Evolutionary conservation across 352 stramenopile species (phyloP), one percentile per base, ranked within the genome.

Genomic region (Globisporangium irregulare): DNA sequence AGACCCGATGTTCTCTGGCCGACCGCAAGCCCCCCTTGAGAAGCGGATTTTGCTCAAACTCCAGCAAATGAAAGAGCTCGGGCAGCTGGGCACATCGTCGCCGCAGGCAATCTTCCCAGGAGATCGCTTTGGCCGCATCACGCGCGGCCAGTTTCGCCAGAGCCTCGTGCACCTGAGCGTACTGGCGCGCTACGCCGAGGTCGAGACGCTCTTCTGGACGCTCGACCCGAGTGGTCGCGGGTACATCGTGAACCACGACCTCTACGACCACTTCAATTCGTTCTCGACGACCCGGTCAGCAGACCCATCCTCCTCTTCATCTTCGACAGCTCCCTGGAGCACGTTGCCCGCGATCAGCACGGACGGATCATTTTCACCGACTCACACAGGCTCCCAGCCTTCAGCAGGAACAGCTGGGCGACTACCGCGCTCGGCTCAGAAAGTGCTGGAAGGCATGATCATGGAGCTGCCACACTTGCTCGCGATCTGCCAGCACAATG

Each of bases 161-260:
- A 85, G 80, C n/a, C 76, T 93, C 4, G 84, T 84, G 48, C 80
- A 92, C 38, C 53, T 93, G 8, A 82, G 84, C 15, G 63, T 92
- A 1, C 54, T 91, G 7, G 76, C 81, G 8, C 76, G 86, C 20
- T 89, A 91, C 50, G 77, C 83, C 2, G 86, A 93, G 38, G 81
- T 93, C 3, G 84, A 93, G 56, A 72, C 74, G 1, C 73, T 93
- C 25, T 93, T 93, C 60, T 93, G 86, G 84, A 77, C 71, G n/a
- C 71, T 93, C 1, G 86, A 93, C 55, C 85, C 83, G 8, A 75
- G 77, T 48, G 86, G 84, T 0, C 77, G 79, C 8, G 84, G 86
- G 6, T 92, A 87, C 62, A 79, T 93, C 22, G 60, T 67, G 12
- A 78, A 68, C 10, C 71, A 82, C 59, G 86, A 90, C 20, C 76